Percentiles rank a stretch among this genome's conserved stretches.
Evolutionary conservation across 2,329 filamentous ascomycete genomes (phyloP).

Genomic region (Ilyonectria robusta): DNA sequence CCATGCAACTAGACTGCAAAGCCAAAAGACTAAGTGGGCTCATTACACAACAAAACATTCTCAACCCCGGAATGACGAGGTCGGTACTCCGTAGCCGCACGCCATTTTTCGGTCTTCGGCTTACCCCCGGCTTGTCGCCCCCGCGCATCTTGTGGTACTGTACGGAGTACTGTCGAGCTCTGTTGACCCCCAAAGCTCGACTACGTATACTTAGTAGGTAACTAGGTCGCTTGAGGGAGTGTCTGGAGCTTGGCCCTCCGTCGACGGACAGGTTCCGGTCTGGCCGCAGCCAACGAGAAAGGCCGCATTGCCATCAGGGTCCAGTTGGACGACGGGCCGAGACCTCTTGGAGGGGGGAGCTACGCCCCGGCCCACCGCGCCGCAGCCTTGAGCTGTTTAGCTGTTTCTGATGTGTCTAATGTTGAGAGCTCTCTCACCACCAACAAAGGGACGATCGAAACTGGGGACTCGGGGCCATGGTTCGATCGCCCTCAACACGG

Average conservation of each 20-base stretch:
- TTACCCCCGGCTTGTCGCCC: background rate
- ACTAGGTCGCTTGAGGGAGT: background rate
- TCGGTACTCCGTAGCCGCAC: background rate
- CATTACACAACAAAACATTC: constrained; percentile 8
- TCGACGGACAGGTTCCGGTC: constrained; percentile 39
- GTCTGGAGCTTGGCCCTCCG: background rate
- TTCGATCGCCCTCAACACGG: constrained; percentile 4
- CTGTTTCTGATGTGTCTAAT: background rate
- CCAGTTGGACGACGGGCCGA: constrained; percentile 13
- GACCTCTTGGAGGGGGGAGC: background rate
- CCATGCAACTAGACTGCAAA: background rate
- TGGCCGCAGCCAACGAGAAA: constrained; percentile 42
- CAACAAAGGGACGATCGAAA: constrained; percentile 19
- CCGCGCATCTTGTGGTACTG: background rate
- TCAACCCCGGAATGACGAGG: background rate
- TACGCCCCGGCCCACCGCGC: constrained; percentile 1
- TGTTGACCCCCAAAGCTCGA: background rate
- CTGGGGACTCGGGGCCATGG: background rate
- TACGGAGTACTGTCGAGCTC: background rate
- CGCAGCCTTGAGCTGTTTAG: background rate
- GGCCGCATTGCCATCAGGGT: constrained; percentile 42
- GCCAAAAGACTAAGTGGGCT: constrained; percentile 5
- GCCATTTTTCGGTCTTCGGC: background rate
- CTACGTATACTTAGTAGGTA: too few relatives aligned
- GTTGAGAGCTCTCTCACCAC: constrained; percentile 12